Base-by-base conservation (phyloP, 805 yeast genomes). In the Saturnispora gosingensis region DNA sequence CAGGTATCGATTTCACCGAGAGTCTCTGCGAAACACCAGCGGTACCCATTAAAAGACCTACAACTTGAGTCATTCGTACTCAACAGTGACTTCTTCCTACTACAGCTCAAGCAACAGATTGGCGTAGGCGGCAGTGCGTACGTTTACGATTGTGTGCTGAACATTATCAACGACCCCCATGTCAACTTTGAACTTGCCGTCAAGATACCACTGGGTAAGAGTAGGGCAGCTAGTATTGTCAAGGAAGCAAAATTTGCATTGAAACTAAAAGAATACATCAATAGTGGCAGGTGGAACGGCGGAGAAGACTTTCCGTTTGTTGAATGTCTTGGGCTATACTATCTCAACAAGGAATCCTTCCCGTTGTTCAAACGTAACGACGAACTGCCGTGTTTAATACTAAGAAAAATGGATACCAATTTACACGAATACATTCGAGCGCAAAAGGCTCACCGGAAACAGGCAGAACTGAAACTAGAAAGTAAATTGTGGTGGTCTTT, bases 401-500 rank as follows among this genome's bases (percentile, higher is more conserved):
- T 68, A 55, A 62, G 54, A 28, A 58, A 56, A 47, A 56, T 66
- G 61, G 64, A 65, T 8, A 50, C 51, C 15, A 60, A 66, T 32
- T 59, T 72, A 32, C 53, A 60, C 4, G 43, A 54, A 8, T 62
- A 55, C 49, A 61, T 69, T 11, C 48, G 53, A 16, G 34, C 30
- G 4, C 39, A 27, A 28, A 16, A 32, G 24, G 24, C 20, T 10
- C 6, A n/a, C 46, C 40, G 44, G 54, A 42, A 48, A 47, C 48
- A 36, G 4, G 46, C 40, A n/a, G 50, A 46, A 5, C 10, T 62
- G 5, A 59, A 53, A 6, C 56, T 70, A 13, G 66, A 67, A 1
- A 13, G 49, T 1, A 42, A 51, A 1, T 43, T 52, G 11, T 72
- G 73, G 72, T 69, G 69, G 68, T 52, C 50, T 27, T 53, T 72